phyloP scores from a whole-genome alignment of 371 early-diverging fungal genomes.

The Lichtheimia corymbifera region DNA sequence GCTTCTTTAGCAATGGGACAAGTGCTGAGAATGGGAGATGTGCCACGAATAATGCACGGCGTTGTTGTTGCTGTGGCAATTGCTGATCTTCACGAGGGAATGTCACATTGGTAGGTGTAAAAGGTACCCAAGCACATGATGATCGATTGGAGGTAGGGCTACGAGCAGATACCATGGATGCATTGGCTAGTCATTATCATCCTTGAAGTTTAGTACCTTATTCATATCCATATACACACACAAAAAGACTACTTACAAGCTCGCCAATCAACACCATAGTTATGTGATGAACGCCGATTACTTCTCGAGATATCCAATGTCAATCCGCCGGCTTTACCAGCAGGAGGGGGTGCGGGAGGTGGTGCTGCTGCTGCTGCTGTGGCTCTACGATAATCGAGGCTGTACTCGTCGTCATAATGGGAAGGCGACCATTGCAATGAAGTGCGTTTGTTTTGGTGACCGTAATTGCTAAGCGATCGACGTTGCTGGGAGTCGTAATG shows the following conservation, averaged over 20 bases:
- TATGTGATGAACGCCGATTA: constrained; percentile 18
- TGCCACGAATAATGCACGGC: constrained; percentile 54
- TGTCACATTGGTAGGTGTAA: constrained; percentile 25
- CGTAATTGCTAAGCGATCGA: constrained; percentile 12
- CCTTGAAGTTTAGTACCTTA: neutral
- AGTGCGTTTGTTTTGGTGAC: constrained; percentile 16
- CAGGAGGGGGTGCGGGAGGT: neutral
- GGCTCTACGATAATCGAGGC: neutral
- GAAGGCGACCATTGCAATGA: constrained; percentile 21
- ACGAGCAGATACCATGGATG: constrained; percentile 6
- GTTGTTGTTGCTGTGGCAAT: constrained; percentile 23
- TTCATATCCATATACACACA: neutral
- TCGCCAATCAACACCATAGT: constrained; percentile 27
- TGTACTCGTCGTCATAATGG: neutral
- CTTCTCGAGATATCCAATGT: constrained; percentile 10
- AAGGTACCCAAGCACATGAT: constrained; percentile 26
- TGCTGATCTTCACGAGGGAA: constrained; percentile 29
- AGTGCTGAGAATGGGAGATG: constrained; percentile 58
- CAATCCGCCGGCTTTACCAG: neutral
- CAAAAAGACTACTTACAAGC: constrained; percentile 20
- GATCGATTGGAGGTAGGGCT: constrained; percentile 18
- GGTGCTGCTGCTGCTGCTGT: neutral
- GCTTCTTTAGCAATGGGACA: constrained; percentile 44
- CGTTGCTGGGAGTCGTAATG: constrained; percentile 15
- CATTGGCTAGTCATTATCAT: constrained; percentile 2